phyloP scores from a whole-genome alignment of 352 stramenopile species.

The Pythium insidiosum region DNA sequence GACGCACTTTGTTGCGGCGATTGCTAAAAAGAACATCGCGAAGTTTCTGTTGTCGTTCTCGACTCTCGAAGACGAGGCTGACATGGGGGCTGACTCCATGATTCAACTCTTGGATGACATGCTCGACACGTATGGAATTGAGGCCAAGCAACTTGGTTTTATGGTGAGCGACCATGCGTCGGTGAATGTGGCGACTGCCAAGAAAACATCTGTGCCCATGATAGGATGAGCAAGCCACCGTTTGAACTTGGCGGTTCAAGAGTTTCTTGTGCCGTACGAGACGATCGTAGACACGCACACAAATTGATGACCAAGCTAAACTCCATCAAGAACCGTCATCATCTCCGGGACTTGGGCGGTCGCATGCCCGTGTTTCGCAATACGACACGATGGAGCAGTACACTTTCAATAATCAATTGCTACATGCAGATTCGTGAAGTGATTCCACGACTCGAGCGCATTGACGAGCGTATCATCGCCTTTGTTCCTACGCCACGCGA shows the following conservation, averaged over 20 bases:
- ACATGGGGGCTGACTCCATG: conserved; percentile 7
- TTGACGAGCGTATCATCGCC: conserved; percentile 1
- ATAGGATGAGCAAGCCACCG: conserved; percentile 14
- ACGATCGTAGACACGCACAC: conserved; percentile 4
- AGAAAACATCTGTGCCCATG: conserved; percentile 9
- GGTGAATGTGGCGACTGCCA: conserved; percentile 5
- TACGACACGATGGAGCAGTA: conserved; percentile 16
- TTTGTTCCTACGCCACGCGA: conserved; percentile 4
- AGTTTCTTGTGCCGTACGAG: background rate
- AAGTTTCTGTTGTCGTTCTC: conserved; percentile 14
- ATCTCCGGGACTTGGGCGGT: conserved; percentile 1
- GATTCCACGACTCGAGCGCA: background rate
- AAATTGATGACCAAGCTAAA: conserved; percentile 6
- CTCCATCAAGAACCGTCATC: conserved; percentile 9
- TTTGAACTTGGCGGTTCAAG: conserved; percentile 8
- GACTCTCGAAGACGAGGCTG: conserved; percentile 4
- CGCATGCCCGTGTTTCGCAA: conserved; percentile 8
- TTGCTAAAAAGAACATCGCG: background rate
- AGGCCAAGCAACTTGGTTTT: conserved; percentile 6
- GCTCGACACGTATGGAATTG: conserved; percentile 11
- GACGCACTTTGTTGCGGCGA: conserved; percentile 10
- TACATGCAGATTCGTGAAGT: background rate
- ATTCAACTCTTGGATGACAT: conserved; percentile 12
- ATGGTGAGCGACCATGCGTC: conserved; percentile 11
- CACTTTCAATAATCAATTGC: conserved; percentile 7